These are phyloP conservation scores for Cicer pinnatifidum DNA, from an alignment of 306 rosid species.

Conservation along the genomic window DNA sequence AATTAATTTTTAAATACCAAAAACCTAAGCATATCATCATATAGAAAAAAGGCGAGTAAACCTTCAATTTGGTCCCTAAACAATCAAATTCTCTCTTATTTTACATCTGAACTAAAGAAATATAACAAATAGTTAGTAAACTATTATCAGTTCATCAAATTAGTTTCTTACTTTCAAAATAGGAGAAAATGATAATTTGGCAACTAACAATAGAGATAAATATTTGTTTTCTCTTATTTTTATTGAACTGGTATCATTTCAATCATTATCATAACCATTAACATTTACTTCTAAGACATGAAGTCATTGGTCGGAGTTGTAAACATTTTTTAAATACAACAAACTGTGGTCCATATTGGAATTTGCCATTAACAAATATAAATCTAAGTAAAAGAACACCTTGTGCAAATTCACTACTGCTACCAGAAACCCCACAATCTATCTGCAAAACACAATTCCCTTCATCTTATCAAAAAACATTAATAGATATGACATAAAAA, in stretches of 20 bases:
- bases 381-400: constrained; percentile 47
- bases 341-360: no score
- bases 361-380: neutral
- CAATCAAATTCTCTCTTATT: neutral
- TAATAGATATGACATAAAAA: neutral
- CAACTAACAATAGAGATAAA: neutral
- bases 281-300: no score
- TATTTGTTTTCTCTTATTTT: no score
- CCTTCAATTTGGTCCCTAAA: neutral
- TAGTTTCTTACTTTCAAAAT: neutral
- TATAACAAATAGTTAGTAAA: neutral
- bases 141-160: neutral
- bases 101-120: neutral
- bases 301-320: no score
- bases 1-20: neutral
- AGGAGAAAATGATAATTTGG: neutral
- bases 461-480: constrained; percentile 1
- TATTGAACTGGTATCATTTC: no score
- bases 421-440: constrained; percentile 44
- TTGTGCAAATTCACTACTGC: constrained; percentile 46
- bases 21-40: neutral
- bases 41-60: neutral
- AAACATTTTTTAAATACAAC: no score
- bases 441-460: constrained; percentile 55
- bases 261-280: no score